A percentile compares a stretch with the other conserved stretches of the same genome.
These are phyloP conservation scores for Agroathelia rolfsii DNA, from an alignment of 1,284 basidiomycete species.

Conservation along the genomic window DNA sequence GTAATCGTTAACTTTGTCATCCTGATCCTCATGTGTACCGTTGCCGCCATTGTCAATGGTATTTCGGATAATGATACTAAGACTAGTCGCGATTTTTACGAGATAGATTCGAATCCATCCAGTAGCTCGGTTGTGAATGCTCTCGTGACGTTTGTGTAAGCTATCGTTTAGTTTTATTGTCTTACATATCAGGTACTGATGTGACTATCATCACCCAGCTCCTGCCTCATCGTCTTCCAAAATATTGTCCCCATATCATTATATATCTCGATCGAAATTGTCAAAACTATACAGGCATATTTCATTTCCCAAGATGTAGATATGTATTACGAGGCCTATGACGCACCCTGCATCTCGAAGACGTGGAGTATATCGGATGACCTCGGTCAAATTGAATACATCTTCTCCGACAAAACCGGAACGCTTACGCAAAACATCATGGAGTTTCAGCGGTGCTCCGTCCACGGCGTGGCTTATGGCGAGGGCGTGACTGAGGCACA, in stretches of 20 bases:
- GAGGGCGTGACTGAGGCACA: slow-evolving; percentile 95
- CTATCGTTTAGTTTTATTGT: slow-evolving; percentile 11
- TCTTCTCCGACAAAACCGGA: slow-evolving; percentile 97
- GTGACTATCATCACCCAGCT: slow-evolving; percentile 30
- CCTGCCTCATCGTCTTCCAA: slow-evolving; percentile 90
- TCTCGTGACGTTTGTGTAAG: slow-evolving; percentile 85
- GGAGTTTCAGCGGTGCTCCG: slow-evolving; percentile 96
- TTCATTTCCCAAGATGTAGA: slow-evolving; percentile 97
- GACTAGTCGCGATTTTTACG: slow-evolving; percentile 72
- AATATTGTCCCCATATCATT: slow-evolving; percentile 97
- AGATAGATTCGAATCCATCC: slow-evolving; percentile 54
- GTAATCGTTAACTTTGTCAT: slow-evolving; percentile 90
- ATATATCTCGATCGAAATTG: slow-evolving; percentile 96
- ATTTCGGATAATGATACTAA: slow-evolving; percentile 49
- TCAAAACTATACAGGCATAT: slow-evolving; percentile 95
- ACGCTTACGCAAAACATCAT: slow-evolving; percentile 95
- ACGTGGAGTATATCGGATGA: slow-evolving; percentile 99
- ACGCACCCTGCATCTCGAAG: slow-evolving; percentile 88
- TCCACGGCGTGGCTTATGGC: slow-evolving; percentile 79
- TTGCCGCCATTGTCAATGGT: slow-evolving; percentile 70
- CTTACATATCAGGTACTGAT: slow-evolving; percentile 8
- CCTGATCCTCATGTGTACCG: slow-evolving; percentile 69
- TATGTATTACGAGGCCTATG: slow-evolving; percentile 89
- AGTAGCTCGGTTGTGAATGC: slow-evolving; percentile 63
- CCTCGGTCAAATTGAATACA: slow-evolving; percentile 94